Base-by-base conservation (phyloP, 345 rosid species). In the Gossypium stocksii region DNA sequence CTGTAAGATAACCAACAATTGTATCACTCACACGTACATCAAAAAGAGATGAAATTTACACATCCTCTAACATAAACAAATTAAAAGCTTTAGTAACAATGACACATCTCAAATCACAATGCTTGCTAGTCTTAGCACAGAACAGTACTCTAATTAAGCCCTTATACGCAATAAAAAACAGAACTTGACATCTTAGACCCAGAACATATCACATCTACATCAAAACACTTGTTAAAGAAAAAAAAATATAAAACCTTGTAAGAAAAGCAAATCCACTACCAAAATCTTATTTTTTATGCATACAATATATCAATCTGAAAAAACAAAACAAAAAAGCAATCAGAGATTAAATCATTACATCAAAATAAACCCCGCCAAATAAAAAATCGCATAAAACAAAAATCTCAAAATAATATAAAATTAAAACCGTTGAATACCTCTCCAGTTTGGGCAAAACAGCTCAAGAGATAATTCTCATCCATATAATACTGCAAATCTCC, bases 401-500 rank as follows among this genome's bases (percentile, higher is more conserved):
- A 48, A 4, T 38, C 29, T 19, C 0, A 46, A 23, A 13, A 52
- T 9, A 29, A n/a, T n/a, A 12, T 49, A 17, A 51, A 23, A 13
- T 25, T 60, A 22, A 60, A 52, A 13, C 3, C 43, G 19, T 48
- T 9, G 22, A 71, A 54, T 62, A 87, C 96, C 90, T 91, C 97
- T 64, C 92, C 92, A 17, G 87, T 86, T 45, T 83, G 86, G 64
- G 91, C 83, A 70, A 93, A 91, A 70, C 93, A 89, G 71, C 70
- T 57, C 46, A 46, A 60, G 52, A 93, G 73, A 80, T 87, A 93
- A 72, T 8, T 78, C 83, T 93, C 98, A 74, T 93, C 97, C 98
- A 93, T 91, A 97, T 97, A 93, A 82, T 89, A 89, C 89, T 90
- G 94, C 80, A 93, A 87, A 74, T 93, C 96, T 1, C 98, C 98